phyloP scores from a whole-genome alignment of 2,329 filamentous ascomycete species.

The Cladosporium colombiae region DNA sequence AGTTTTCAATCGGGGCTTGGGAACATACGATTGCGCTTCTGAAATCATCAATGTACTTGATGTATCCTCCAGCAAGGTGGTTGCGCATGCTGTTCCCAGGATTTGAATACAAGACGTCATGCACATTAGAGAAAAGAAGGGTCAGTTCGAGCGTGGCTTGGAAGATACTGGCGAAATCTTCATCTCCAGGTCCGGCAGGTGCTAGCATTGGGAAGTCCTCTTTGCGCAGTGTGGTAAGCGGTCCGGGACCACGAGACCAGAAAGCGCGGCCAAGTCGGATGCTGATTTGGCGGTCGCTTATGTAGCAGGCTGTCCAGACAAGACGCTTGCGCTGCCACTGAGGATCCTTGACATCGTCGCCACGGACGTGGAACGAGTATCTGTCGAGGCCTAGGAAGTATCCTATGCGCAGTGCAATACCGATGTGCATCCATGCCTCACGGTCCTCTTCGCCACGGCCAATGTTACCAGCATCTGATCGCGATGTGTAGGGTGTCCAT shows the following conservation, averaged over 20 bases:
- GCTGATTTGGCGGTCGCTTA: slow-evolving; percentile 67
- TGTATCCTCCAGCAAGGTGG: slow-evolving; percentile 70
- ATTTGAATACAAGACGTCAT: slow-evolving; percentile 72
- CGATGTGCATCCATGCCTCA: slow-evolving; percentile 76
- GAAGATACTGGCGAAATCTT: slow-evolving; percentile 69
- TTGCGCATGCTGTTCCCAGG: slow-evolving; percentile 69
- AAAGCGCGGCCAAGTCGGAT: slow-evolving; percentile 72
- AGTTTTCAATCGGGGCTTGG: too few species aligned
- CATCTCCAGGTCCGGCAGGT: slow-evolving; percentile 58
- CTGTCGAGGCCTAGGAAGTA: slow-evolving; percentile 71
- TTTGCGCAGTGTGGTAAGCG: slow-evolving; percentile 63
- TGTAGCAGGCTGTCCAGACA: slow-evolving; percentile 69
- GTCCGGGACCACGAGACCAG: slow-evolving; percentile 71
- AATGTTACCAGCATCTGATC: slow-evolving; percentile 61
- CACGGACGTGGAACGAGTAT: slow-evolving; percentile 62
- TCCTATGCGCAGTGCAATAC: slow-evolving; percentile 66
- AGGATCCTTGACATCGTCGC: slow-evolving; percentile 59
- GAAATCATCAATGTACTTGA: slow-evolving; percentile 75
- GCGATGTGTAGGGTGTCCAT: slow-evolving; percentile 68
- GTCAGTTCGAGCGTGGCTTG: slow-evolving; percentile 72
- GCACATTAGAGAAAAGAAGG: slow-evolving; percentile 71
- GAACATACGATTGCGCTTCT: slow-evolving; percentile 56
- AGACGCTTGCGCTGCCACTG: slow-evolving; percentile 64
- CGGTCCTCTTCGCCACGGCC: slow-evolving; percentile 73
- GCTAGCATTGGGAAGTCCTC: slow-evolving; percentile 69